Base-by-base conservation (phyloP, 352 stramenopile genomes). In the Blastocystis sp. region DNA sequence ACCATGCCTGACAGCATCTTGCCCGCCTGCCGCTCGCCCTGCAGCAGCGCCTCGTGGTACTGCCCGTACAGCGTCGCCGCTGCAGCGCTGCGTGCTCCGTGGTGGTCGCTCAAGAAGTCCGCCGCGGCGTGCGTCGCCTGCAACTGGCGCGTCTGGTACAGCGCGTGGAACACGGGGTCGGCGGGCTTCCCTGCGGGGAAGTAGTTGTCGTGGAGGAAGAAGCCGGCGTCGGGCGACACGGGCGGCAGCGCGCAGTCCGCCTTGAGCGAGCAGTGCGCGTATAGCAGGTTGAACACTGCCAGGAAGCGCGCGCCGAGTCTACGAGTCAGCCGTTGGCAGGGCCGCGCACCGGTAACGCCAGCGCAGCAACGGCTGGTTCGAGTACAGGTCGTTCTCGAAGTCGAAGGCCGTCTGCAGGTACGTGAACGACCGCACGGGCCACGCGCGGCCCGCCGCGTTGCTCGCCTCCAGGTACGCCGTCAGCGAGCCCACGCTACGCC, bases 211-310 rank as follows among this genome's bases (percentile, higher is more conserved):
- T 54, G 48, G 9, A n/a, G 14, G 45, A 57, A 82, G 21, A 62
- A 61, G 6, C 3, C 4, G 14, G 59, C 48, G 45, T 82, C 74
- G 9, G 74, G 74, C 28, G 74, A 69, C 11, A 4, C 9, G 59
- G n/a, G 52, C 19, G 74, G 74, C n/a, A 68, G 4, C 1, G 54
- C 11, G 52, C 74, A 82, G 1, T 48, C 7, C 9, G 42, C 48
- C 38, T 57, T 61, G 34, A 82, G 28, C 21, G 74, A 82, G 38
- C 74, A 82, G 42, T 82, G 65, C 21, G 74, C 59, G 45, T 82
- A 82, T 0, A 69, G 69, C 3, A 42, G n/a, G 45, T 82, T 59
- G 54, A 82, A 82, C 11, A 82, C 45, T 0, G 64, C 57, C 17
- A 61, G 57, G 3, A 82, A 82, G 21, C 74, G 45, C 38, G 74